These are phyloP conservation scores for Agaricus sinodeliciosus DNA, from an alignment of 768 basidiomycete genomes.

Conservation along the genomic window DNA sequence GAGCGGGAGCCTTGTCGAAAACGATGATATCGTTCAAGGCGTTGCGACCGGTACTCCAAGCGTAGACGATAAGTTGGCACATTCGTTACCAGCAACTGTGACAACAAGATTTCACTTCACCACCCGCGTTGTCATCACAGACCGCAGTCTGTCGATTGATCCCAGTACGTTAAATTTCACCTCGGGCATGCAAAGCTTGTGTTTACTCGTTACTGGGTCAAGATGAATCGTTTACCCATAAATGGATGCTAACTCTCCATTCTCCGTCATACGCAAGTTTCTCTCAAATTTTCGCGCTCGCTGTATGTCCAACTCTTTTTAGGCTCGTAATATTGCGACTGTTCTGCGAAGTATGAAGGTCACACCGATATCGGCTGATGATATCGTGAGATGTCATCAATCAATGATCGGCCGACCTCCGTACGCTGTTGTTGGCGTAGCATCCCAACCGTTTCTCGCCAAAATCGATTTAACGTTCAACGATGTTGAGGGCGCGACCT, in stretches of 20 bases:
- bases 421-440: conserved; percentile 37
- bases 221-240: conserved; percentile 31
- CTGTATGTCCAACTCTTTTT: background rate
- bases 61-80: background rate
- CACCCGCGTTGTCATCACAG: conserved; percentile 40
- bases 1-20: background rate
- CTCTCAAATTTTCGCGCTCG: background rate
- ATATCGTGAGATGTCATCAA: conserved; percentile 11
- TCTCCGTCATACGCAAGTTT: conserved; percentile 43
- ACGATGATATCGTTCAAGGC: background rate
- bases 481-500: conserved; percentile 15
- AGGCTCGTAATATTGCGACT: conserved; percentile 17
- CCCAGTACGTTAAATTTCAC: conserved; percentile 24
- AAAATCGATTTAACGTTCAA: conserved; percentile 40
- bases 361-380: conserved; percentile 19
- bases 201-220: conserved; percentile 18
- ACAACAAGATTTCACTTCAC: conserved; percentile 41
- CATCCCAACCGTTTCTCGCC: conserved; percentile 38
- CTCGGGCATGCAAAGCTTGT: background rate
- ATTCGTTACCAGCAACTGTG: background rate
- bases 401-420: conserved; percentile 29
- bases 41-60: background rate
- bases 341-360: conserved; percentile 42
- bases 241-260: conserved; percentile 51
- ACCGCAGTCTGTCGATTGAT: conserved; percentile 41